Base-by-base conservation (phyloP, 805 yeast species). In the Yarrowia sp. region DNA sequence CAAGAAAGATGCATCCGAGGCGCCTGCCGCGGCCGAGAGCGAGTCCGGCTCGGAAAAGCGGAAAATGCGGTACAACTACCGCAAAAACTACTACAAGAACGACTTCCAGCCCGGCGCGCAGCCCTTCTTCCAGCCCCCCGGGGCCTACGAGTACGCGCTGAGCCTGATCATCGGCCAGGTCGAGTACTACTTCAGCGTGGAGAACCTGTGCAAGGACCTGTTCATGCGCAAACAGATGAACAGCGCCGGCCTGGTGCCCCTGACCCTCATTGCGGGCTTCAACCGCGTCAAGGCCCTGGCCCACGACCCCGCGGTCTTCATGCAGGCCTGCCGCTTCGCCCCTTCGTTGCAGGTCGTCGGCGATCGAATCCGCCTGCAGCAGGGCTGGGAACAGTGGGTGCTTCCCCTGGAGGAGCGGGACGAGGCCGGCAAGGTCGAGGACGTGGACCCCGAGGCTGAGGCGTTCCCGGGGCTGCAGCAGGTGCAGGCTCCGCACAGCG, bases 121-220 rank as follows among this genome's bases (percentile, higher is more conserved):
- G 29, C 49, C 35, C 36, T 44, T 44, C 24, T 44, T 18, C 51
- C 51, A 44, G 51, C 51, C 66, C 21, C 63, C 70, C 21, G 60
- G 61, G n/a, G 65, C 65, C 36, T 66, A 62, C 56, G 69, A 64
- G 35, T 65, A 65, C 32, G 59, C 67, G 32, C 38, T 73, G 56
- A 64, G 66, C 33, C 56, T 70, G 35, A 73, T 80, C 31, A 71
- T 81, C 7, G 73, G 72, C 73, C 98, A 92, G 78, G 78, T 93
- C 59, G 94, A 90, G 71, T 94, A 94, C 78, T 94, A 94, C 74
- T 88, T 94, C 76, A 86, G 96, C 29, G 79, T 85, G 56, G 96
- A 90, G 68, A 94, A 94, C 74, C 80, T 94, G 74, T 78, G 87
- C 68, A 88, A 90, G 75, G 99, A 94, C 76, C 77, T 86, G 58